These are phyloP conservation scores for Oryza glumipatula DNA, from an alignment of 176 grass and related monocot species.

Conservation along the genomic window DNA sequence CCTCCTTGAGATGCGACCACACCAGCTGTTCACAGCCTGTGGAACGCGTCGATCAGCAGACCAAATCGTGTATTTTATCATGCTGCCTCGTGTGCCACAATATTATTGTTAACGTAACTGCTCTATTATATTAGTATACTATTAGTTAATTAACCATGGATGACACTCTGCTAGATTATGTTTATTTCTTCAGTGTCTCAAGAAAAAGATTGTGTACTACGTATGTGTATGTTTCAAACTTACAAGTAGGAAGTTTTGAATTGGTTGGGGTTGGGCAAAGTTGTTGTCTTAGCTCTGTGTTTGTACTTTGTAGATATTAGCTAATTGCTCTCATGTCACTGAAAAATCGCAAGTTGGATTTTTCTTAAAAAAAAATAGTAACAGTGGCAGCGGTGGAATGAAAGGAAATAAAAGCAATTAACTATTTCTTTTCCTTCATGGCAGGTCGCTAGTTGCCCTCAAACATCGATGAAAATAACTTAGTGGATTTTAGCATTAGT, in stretches of 20 bases:
- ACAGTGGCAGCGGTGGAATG: not conserved
- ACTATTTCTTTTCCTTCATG: no score
- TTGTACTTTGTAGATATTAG: not conserved
- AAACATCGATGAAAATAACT: no score
- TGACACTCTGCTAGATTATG: not conserved
- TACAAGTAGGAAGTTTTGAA: no score
- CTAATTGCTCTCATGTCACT: not conserved
- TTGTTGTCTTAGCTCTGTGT: not conserved
- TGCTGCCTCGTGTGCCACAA: not conserved
- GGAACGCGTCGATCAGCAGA: not conserved
- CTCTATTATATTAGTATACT: not conserved
- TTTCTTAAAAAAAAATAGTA: not conserved
- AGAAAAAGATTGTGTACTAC: no score
- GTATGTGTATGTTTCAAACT: no score
- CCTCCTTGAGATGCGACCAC: not conserved
- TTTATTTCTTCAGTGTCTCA: not conserved
- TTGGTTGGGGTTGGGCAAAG: no score
- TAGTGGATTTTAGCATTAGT: no score
- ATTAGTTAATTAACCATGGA: not conserved
- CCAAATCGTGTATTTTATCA: no score
- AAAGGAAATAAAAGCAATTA: not conserved
- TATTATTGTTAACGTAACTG: not conserved
- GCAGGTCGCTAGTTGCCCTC: no score
- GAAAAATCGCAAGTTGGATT: not conserved
- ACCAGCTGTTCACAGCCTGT: slow-evolving; percentile 38